A percentile compares a stretch with the other conserved stretches of the same genome.
These are phyloP conservation scores for Citrus sp. DNA, from an alignment of 345 rosid species.

Conservation along the genomic window DNA sequence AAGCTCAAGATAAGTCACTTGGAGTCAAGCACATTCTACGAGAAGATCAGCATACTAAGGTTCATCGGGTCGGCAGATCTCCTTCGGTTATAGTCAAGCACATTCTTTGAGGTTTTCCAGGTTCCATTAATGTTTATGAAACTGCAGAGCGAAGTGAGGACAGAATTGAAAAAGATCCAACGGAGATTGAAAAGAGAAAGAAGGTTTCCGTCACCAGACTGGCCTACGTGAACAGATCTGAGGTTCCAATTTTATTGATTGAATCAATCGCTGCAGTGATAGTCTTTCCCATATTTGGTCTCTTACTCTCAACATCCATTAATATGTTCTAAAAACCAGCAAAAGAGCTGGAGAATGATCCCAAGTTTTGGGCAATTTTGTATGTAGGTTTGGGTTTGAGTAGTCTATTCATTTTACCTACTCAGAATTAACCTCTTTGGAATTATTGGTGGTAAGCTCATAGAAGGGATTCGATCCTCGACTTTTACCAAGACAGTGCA, in stretches of 20 bases:
- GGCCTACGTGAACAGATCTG: slow-evolving; percentile 70
- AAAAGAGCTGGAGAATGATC: slow-evolving; percentile 35
- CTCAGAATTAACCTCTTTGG: slow-evolving; percentile 68
- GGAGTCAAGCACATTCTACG: not conserved
- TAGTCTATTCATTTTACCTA: slow-evolving; percentile 36
- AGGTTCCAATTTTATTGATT: slow-evolving; percentile 44
- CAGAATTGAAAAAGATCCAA: not conserved
- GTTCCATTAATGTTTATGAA: slow-evolving; percentile 18
- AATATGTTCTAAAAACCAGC: slow-evolving; percentile 58
- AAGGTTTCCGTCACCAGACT: slow-evolving; percentile 50
- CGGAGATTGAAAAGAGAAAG: slow-evolving; percentile 25
- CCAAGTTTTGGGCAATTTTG: slow-evolving; percentile 52
- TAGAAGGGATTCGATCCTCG: slow-evolving; percentile 57
- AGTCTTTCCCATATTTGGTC: slow-evolving; percentile 65
- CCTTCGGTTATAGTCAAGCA: slow-evolving; percentile 28
- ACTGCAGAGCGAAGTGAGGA: slow-evolving; percentile 18
- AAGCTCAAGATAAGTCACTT: slow-evolving; percentile 18
- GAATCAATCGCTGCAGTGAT: slow-evolving; percentile 56
- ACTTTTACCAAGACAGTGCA: slow-evolving; percentile 73
- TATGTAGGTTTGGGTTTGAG: slow-evolving; percentile 36
- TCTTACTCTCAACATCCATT: slow-evolving; percentile 60
- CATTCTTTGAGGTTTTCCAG: slow-evolving; percentile 19
- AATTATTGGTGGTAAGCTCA: slow-evolving; percentile 70
- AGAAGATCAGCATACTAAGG: slow-evolving; percentile 25
- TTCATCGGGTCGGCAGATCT: slow-evolving; percentile 35